Conservation (phyloP, 345 rosid genomes). For the Bruguiera parviflora region DNA sequence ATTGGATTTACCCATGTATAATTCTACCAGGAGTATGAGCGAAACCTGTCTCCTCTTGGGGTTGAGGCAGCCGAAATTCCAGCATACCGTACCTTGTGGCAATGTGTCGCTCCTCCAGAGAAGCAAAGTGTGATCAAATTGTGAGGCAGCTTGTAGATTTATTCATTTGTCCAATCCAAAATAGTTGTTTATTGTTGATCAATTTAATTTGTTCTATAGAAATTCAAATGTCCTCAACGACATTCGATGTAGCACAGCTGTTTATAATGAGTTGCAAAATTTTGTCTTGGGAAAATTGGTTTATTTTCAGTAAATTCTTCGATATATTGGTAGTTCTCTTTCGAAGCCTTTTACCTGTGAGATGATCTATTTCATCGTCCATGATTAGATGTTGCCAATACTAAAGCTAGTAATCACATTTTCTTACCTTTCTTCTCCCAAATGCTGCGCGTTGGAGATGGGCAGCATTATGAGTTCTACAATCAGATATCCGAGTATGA, state of each 20-base stretch:
- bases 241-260: neutral
- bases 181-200: neutral
- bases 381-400: no score
- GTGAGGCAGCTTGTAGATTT: slow-evolving; percentile 18
- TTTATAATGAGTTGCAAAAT: slow-evolving; percentile 1
- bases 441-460: no score
- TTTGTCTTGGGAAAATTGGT: neutral
- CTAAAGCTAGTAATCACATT: no score
- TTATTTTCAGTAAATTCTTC: neutral
- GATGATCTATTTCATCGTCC: no score
- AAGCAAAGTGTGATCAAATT: slow-evolving; percentile 46
- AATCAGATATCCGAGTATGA: no score
- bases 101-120: slow-evolving; percentile 82
- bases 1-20: neutral
- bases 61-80: slow-evolving; percentile 63
- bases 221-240: neutral
- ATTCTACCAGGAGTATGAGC: slow-evolving; percentile 71
- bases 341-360: no score
- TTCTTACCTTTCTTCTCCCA: no score
- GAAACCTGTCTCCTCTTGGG: slow-evolving; percentile 63
- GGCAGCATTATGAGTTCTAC: no score
- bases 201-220: neutral
- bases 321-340: neutral
- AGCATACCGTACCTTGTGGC: slow-evolving; percentile 80
- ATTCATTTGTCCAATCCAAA: neutral